Conservation (phyloP, 2,329 filamentous ascomycete genomes). For the Lizonia empirigonia region DNA sequence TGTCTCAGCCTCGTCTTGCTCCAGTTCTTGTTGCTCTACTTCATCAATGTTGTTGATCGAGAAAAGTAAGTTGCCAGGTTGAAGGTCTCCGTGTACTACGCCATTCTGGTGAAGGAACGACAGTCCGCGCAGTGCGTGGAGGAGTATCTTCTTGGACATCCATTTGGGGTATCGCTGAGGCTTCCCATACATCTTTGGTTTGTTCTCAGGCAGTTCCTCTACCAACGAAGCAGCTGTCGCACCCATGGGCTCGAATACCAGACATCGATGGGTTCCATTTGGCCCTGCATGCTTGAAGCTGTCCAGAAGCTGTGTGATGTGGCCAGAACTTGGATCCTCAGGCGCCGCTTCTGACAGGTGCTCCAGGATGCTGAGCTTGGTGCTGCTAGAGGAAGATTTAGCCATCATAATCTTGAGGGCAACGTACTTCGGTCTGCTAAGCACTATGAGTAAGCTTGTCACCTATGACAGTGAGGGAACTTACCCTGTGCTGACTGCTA, state of each 20-base stretch:
- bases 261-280: background rate
- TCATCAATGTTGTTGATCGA: conserved; percentile 34
- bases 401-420: background rate
- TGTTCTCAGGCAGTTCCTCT: conserved; percentile 21
- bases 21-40: conserved; percentile 21
- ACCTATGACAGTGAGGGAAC: background rate
- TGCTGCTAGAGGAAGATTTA: background rate
- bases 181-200: conserved; percentile 19
- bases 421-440: background rate
- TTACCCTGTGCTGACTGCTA: conserved; percentile 5
- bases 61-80: conserved; percentile 50
- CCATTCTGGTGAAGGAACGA: conserved; percentile 47
- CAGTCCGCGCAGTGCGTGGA: conserved; percentile 49
- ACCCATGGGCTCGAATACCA: conserved; percentile 10
- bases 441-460: background rate
- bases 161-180: conserved; percentile 18
- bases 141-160: conserved; percentile 40
- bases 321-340: background rate
- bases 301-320: background rate
- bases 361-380: background rate
- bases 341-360: background rate
- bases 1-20: conserved; percentile 27
- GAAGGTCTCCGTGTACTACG: conserved; percentile 51
- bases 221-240: conserved; percentile 13
- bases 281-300: background rate